These are phyloP conservation scores for Pichia deserticola DNA, from an alignment of 805 yeast species.

Conservation along the genomic window DNA sequence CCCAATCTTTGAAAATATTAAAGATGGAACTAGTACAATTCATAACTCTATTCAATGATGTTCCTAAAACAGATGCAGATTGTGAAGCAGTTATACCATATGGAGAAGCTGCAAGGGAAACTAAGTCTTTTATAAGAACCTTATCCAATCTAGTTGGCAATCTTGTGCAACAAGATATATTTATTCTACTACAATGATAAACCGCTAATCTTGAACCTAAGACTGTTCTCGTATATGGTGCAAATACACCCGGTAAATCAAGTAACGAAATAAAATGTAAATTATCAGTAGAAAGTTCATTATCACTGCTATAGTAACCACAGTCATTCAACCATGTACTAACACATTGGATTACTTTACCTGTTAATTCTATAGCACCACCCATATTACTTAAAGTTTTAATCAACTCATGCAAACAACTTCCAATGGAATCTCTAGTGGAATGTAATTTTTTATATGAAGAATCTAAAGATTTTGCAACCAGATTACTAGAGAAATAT, in stretches of 20 bases:
- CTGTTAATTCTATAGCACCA: constrained; percentile 58
- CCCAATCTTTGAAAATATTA: constrained; percentile 36
- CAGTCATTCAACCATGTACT: constrained; percentile 50
- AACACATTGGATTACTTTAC: constrained; percentile 53
- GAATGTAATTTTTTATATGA: constrained; percentile 50
- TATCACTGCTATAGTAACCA: constrained; percentile 23
- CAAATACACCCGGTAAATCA: constrained; percentile 51
- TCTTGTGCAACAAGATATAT: constrained; percentile 66
- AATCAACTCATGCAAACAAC: constrained; percentile 52
- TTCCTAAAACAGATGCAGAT: constrained; percentile 61
- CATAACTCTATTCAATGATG: constrained; percentile 61
- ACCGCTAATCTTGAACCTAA: constrained; percentile 68
- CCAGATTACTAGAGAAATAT: constrained; percentile 18
- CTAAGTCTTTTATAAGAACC: constrained; percentile 55
- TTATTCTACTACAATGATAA: constrained; percentile 68
- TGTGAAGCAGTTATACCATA: constrained; percentile 62
- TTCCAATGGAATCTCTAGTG: constrained; percentile 43
- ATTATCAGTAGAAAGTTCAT: constrained; percentile 24
- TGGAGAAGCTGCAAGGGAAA: constrained; percentile 55
- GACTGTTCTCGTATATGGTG: constrained; percentile 71
- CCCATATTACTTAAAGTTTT: constrained; percentile 41
- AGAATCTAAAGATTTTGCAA: constrained; percentile 28
- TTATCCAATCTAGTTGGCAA: constrained; percentile 61
- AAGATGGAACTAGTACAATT: constrained; percentile 47
- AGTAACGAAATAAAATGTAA: constrained; percentile 42